Conservation (phyloP, 257 asterid species). For the Petunia secreta region DNA sequence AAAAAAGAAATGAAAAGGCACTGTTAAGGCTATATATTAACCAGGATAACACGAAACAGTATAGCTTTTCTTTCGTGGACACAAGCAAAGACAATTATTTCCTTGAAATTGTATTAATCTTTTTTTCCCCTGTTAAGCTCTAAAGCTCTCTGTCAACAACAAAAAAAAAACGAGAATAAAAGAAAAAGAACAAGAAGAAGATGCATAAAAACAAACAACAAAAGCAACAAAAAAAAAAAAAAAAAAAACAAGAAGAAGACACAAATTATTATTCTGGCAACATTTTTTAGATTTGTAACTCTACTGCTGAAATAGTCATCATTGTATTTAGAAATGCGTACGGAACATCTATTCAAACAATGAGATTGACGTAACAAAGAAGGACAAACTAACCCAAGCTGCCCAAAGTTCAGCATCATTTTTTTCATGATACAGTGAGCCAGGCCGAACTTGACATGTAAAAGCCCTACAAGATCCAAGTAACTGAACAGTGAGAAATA, state of each 20-base stretch:
- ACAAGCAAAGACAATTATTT: not conserved
- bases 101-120: not conserved
- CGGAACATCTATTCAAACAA: not conserved
- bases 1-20: conserved; percentile 17
- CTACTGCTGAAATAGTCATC: not conserved
- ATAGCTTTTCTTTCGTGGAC: not conserved
- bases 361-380: not conserved
- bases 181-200: not conserved
- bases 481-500: conserved; percentile 34
- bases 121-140: not conserved
- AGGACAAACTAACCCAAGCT: conserved; percentile 78
- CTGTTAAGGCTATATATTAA: not conserved
- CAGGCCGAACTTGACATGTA: conserved; percentile 93
- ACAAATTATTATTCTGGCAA: not conserved
- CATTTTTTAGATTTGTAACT: not conserved
- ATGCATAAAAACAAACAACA: not conserved
- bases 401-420: conserved; percentile 87
- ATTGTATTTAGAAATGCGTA: not conserved
- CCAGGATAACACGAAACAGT: not conserved
- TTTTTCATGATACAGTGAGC: conserved; percentile 80
- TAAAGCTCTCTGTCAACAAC: not conserved
- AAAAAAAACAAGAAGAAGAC: not conserved
- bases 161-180: not conserved
- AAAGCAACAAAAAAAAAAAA: not conserved
- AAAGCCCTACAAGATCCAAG: conserved; percentile 50